Base-by-base conservation (phyloP, 345 rosid genomes). In the Clausena lansium region DNA sequence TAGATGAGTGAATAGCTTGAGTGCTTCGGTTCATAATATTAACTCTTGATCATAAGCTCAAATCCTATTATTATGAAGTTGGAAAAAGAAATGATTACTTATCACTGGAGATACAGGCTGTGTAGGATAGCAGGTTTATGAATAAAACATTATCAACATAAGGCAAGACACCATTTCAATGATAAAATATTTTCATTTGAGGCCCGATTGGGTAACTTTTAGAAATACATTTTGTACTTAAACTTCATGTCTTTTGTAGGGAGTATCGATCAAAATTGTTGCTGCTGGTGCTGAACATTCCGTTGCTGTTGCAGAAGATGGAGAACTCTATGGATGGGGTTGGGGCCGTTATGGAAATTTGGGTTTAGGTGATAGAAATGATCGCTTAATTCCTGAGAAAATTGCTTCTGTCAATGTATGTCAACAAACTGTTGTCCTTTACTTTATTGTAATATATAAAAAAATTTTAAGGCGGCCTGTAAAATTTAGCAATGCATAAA, bases 271-370 rank as follows among this genome's bases (percentile, higher is more conserved):
- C 81, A 96, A 90, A 90, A 85, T 91, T 94, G 97, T 96, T 52
- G 97, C 97, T 76, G 97, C 97, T 79, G 98, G 97, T 80, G 98
- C 98, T 75, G 99, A 96, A 81, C 99, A 96, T 88, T 91, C 97
- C 78, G 98, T 92, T 59, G 99, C 98, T 73, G 89, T 94, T 74
- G 83, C 98, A 74, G 97, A 94, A 88, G 90, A 88, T 77, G 99
- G 99, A 80, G 92, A 88, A 47, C 95, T 96, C 24, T 94, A 91
- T 87, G 98, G 99, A 77, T 96, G 99, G 99, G 99, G 99, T 7
- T 93, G 99, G 98, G 99, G 99, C 10, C 83, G 95, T 59, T 94
- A 96, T 82, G 99, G 98, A 58, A 96, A 96, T 87, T 80, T 96
- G 89, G 99, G 99, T 81, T 87, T 96, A 36, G 99, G 99, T 67